These are phyloP conservation scores for Lecanoromycetidae sp. DNA, from an alignment of 2,329 filamentous ascomycete species.

Conservation along the genomic window DNA sequence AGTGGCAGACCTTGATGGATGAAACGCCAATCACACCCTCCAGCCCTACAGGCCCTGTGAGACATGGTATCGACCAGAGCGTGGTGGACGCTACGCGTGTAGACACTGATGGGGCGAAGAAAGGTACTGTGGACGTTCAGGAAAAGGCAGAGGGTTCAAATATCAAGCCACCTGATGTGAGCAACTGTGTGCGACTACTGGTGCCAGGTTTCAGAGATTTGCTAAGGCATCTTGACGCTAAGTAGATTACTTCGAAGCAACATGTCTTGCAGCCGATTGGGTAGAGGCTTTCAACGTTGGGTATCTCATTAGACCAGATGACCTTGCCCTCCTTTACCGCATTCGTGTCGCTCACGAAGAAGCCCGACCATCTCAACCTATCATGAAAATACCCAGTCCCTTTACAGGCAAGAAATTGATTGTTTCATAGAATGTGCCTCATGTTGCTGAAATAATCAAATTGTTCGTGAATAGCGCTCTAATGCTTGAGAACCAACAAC, in stretches of 20 bases:
- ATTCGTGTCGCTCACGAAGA: too few relatives aligned
- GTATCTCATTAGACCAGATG: too few relatives aligned
- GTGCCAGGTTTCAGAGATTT: background rate
- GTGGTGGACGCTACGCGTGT: constrained; percentile 21
- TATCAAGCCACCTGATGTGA: constrained; percentile 24
- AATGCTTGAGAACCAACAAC: too few relatives aligned
- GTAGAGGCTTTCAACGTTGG: too few relatives aligned
- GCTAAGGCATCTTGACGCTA: background rate
- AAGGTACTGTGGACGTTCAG: constrained; percentile 27
- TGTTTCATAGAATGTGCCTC: too few relatives aligned
- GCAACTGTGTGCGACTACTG: constrained; percentile 13
- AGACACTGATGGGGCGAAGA: constrained; percentile 27
- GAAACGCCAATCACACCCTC: constrained; percentile 56
- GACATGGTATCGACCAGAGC: constrained; percentile 32
- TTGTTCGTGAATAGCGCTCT: too few relatives aligned
- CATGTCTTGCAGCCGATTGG: too few relatives aligned
- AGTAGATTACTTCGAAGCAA: background rate
- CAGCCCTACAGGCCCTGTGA: constrained; percentile 37
- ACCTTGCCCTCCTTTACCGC: too few relatives aligned
- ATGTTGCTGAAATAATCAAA: too few relatives aligned
- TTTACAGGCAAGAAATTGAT: too few relatives aligned
- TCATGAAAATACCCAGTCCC: too few relatives aligned
- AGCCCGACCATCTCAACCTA: too few relatives aligned
- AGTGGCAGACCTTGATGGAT: constrained; percentile 62
- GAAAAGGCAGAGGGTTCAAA: background rate